These are phyloP conservation scores for Mucor racemosus DNA, from an alignment of 371 early-diverging fungal species.

Conservation along the genomic window DNA sequence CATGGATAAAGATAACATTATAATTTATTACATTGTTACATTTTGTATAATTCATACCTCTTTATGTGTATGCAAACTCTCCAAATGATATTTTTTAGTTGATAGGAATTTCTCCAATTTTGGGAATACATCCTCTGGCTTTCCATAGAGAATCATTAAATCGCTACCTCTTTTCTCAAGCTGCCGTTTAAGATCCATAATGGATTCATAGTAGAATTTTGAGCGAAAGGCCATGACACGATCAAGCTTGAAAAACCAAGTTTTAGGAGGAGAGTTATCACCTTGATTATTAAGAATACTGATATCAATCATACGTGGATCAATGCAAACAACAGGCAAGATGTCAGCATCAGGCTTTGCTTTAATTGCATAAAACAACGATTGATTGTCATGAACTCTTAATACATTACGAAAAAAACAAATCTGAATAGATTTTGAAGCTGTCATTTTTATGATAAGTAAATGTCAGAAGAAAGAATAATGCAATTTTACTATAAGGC, in stretches of 20 bases:
- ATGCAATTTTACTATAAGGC: not conserved
- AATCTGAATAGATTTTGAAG: slow-evolving; percentile 19
- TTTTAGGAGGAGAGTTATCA: slow-evolving; percentile 20
- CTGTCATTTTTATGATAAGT: not conserved
- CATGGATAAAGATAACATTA: too few species aligned
- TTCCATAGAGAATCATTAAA: slow-evolving; percentile 29
- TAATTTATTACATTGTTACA: too few species aligned
- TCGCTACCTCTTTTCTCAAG: slow-evolving; percentile 20
- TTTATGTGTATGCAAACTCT: slow-evolving; percentile 29
- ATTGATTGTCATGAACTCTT: slow-evolving; percentile 43
- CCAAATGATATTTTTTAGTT: slow-evolving; percentile 15
- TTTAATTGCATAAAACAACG: slow-evolving; percentile 17
- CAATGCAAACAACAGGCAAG: slow-evolving; percentile 30
- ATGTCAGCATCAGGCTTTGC: slow-evolving; percentile 3
- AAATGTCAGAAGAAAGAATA: not conserved
- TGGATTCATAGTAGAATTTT: slow-evolving; percentile 29
- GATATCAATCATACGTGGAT: slow-evolving; percentile 35
- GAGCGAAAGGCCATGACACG: slow-evolving; percentile 24
- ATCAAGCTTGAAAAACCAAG: slow-evolving; percentile 37
- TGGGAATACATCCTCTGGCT: slow-evolving; percentile 32
- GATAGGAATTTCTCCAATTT: slow-evolving; percentile 14
- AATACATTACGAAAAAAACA: slow-evolving; percentile 44
- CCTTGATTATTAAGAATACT: not conserved
- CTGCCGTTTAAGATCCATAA: slow-evolving; percentile 26
- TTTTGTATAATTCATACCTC: slow-evolving; percentile 25